Base-by-base conservation (phyloP, 1,284 basidiomycete genomes). In the Tilletia caries region DNA sequence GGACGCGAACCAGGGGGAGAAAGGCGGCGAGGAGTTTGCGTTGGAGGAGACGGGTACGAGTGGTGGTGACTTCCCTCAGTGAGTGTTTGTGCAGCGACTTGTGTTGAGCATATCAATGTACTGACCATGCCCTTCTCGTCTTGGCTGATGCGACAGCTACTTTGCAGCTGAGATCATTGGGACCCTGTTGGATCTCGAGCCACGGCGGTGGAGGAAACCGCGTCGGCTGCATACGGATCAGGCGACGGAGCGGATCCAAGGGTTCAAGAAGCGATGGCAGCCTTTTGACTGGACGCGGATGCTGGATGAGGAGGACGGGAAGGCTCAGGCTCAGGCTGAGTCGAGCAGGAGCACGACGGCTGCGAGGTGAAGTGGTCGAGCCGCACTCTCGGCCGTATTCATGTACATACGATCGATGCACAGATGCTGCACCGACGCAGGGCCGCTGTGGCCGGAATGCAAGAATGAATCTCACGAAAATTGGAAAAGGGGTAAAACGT, bases 151-250 rank as follows among this genome's bases (percentile, higher is more conserved):
- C n/a, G 48, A 44, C 73, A 95, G 93, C 71, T 95, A 91, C 82
- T 98, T 99, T 83, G 95, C 94, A 0, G 90, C 89, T 5, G 95
- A 98, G 83, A 94, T 98, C 76, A 90, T 99, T 71, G 94, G 95
- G 0, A 95, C 92, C 76, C 83, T 97, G 64, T 85, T 98, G 66
- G 93, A 93, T 13, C 81, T 96, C 52, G 93, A 95, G 81, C 90
- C 93, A n/a, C 86, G 91, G 68, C 86, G 87, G 76, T 98, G 95
- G 94, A 86, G 91, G 67, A 88, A 89, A 74, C 94, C 95, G 0
- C 87, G 88, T 74, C 86, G 87, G 72, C 85, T 94, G 66, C 92
- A 95, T 12, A 44, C 62, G 6, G 66, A 68, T n/a, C 86, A 88
- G 73, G 90, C 93, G 78, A 88, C 88, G 74, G 89, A 91, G 68